Evolutionary conservation across 345 rosid genomes (phyloP).

Genomic region (Erucastrum elatum): DNA sequence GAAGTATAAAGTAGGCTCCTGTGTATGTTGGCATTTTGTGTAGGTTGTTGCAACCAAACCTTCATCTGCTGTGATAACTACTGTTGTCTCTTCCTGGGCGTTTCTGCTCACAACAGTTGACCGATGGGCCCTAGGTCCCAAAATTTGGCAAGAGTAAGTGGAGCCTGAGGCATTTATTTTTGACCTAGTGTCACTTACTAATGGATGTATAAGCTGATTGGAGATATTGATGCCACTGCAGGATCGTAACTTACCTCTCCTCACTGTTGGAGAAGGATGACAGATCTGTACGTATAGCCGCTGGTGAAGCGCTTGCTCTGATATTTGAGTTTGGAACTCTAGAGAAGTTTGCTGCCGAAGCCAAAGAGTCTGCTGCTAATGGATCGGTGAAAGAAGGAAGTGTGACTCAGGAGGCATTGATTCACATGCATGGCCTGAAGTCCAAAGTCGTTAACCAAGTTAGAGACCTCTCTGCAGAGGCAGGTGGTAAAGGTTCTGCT

Average conservation of each 20-base stretch:
- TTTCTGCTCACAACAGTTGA: conserved; percentile 78
- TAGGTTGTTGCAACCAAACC: conserved; percentile 73
- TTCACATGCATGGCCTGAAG: conserved; percentile 67
- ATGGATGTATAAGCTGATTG: background rate
- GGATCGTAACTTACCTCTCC: conserved; percentile 74
- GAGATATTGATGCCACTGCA: conserved; percentile 35
- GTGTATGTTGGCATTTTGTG: background rate
- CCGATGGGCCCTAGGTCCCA: conserved; percentile 55
- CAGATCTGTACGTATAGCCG: conserved; percentile 83
- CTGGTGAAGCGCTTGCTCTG: conserved; percentile 88
- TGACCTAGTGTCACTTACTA: background rate
- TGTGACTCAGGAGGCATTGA: conserved; percentile 49
- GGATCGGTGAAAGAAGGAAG: conserved; percentile 51
- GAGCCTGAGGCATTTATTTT: background rate
- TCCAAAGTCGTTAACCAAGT: conserved; percentile 67
- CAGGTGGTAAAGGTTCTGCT: conserved; percentile 89
- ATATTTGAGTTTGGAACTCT: conserved; percentile 73
- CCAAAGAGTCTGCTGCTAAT: conserved; percentile 45
- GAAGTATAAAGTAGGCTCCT: background rate
- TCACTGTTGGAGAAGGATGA: conserved; percentile 80
- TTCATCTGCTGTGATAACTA: conserved; percentile 57
- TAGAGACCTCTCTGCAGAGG: conserved; percentile 75
- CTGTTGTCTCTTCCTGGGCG: conserved; percentile 90
- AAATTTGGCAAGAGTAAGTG: conserved; percentile 77
- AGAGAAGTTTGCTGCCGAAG: conserved; percentile 62